Percentiles rank a stretch among this genome's conserved stretches.
These are phyloP conservation scores for Aspergillus coremiiformis DNA, from an alignment of 495 filamentous ascomycete species.

Conservation along the genomic window DNA sequence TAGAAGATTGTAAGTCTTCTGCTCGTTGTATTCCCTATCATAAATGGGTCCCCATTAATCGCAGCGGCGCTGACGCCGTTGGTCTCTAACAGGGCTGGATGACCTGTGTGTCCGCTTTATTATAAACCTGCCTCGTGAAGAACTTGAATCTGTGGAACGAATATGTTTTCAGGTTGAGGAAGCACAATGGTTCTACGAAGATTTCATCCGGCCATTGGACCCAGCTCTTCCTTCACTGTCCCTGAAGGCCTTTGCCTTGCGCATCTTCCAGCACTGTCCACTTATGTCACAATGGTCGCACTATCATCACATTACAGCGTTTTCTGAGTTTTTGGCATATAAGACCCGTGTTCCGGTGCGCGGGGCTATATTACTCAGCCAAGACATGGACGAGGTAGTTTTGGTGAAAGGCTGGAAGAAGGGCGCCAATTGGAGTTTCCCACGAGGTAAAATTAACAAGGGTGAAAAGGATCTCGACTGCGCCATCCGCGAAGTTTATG, in stretches of 20 bases:
- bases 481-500: conserved; percentile 86
- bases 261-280: conserved; percentile 89
- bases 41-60: neutral
- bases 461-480: conserved; percentile 88
- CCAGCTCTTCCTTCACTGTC: conserved; percentile 76
- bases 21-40: neutral
- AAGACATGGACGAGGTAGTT: conserved; percentile 83
- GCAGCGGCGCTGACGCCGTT: conserved; percentile 7
- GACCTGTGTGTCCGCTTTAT: conserved; percentile 94
- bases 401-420: conserved; percentile 98
- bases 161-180: conserved; percentile 98
- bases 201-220: conserved; percentile 90
- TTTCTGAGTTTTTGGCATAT: conserved; percentile 84
- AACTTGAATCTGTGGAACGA: conserved; percentile 80
- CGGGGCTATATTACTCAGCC: conserved; percentile 85
- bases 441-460: conserved; percentile 93
- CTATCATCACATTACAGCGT: conserved; percentile 70
- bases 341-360: conserved; percentile 90
- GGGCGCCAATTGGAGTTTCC: conserved; percentile 91
- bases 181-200: conserved; percentile 99
- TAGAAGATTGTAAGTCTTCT: conserved; percentile 73
- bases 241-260: conserved; percentile 71
- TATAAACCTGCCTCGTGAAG: conserved; percentile 86
- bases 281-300: conserved; percentile 72
- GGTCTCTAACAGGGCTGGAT: conserved; percentile 65